Evolutionary conservation across 805 yeast species (phyloP), one percentile per base, ranked within the genome.

Genomic region (Candida dendrica): DNA sequence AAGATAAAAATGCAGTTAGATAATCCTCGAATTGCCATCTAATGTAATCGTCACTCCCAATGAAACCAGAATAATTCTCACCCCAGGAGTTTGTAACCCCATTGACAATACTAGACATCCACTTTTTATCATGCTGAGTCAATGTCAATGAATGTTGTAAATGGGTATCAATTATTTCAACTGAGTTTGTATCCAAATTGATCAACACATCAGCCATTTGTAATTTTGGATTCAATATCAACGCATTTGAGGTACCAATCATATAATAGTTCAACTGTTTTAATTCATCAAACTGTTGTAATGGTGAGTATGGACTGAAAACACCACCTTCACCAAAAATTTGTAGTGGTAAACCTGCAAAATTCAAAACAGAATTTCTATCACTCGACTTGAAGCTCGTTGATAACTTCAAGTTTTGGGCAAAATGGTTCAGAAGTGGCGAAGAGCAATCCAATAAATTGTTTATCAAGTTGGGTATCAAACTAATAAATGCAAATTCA

Each of bases 271-370:
- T 65, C 0, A 90, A 74, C 17, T 74, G 71, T 27, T 67, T 69
- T 40, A 93, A 67, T 50, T 84, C 89, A 40, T 84, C 84, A 42
- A 91, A 66, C 56, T 91, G 98, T 60, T 91, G 98, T 42, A 93
- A 66, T 0, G 98, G 95, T n/a, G 90, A 72, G 63, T 91, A 93
- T 2, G 98, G 98, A 51, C 84, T 82, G 71, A 95, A 90, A 45
- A 91, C 72, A 1, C 95, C 89, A 36, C 95, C 95, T 50, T 77
- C 75, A 39, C 88, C 88, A 62, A 93, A 93, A 1, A 89, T 61
- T 51, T 84, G 90, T 39, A 93, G 66, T 0, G 98, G 98, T 27
- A 93, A 68, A 0, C 98, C 98, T 55, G 88, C 74, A 57, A 87
- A 93, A 29, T 75, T 65, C 33, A 91, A 64, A 58, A 90, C 71